A percentile compares a stretch with the other conserved stretches of the same genome.
Conservation (phyloP, 192 early-diverging fungal genomes). For the Umbelopsis vinacea region DNA sequence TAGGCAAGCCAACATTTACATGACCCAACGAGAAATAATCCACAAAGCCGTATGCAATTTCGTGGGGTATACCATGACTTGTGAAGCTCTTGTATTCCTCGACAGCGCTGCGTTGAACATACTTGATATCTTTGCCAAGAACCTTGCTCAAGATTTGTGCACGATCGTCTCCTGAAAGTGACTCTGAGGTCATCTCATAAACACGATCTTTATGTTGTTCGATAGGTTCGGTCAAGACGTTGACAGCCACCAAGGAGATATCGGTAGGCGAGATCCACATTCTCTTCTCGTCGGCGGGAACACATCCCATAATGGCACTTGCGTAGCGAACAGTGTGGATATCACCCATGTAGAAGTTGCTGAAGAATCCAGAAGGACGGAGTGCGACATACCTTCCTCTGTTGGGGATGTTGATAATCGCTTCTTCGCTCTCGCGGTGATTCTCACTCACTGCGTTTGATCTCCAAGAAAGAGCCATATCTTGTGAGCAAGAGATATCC, state of each 20-base stretch:
- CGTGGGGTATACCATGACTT: not conserved
- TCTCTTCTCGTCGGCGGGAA: not conserved
- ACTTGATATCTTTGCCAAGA: conserved; percentile 6
- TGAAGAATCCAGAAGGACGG: conserved; percentile 26
- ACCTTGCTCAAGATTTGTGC: conserved; percentile 14
- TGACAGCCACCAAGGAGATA: conserved; percentile 12
- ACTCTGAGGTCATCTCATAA: conserved; percentile 24
- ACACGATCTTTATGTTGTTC: conserved; percentile 23
- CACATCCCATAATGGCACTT: not conserved
- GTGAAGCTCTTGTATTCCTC: conserved; percentile 1
- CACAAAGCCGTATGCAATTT: not conserved
- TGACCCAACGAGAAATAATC: no score
- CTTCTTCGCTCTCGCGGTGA: conserved; percentile 21
- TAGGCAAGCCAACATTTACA: no score
- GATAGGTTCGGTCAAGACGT: conserved; percentile 21
- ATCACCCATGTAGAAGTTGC: not conserved
- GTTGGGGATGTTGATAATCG: not conserved
- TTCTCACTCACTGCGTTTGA: not conserved
- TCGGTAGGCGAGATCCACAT: conserved; percentile 23
- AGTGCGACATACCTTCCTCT: conserved; percentile 20
- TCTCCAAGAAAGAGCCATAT: not conserved
- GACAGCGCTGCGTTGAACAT: not conserved
- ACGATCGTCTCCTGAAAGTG: not conserved
- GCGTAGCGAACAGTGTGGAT: no score
- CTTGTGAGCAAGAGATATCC: conserved; percentile 20